These are phyloP conservation scores for Cocos nucifera DNA, from an alignment of 176 grass and related monocot genomes.

Conservation along the genomic window DNA sequence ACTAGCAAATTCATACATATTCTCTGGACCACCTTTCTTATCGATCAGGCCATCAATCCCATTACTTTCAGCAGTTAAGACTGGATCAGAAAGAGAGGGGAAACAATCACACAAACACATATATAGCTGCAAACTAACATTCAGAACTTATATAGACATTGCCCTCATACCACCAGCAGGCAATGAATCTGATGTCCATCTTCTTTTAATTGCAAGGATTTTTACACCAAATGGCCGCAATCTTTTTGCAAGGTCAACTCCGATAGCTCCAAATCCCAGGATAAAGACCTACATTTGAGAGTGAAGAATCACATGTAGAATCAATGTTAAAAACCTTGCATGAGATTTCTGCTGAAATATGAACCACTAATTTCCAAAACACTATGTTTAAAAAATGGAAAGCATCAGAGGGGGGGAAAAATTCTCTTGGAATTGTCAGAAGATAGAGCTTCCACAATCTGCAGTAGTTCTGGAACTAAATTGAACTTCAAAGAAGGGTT, in stretches of 20 bases:
- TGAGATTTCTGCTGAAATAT: too few species aligned
- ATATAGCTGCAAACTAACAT: background rate
- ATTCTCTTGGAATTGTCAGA: too few species aligned
- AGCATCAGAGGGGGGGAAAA: too few species aligned
- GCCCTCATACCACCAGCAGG: constrained; percentile 32
- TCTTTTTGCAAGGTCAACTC: constrained; percentile 68
- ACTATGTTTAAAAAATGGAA: too few species aligned
- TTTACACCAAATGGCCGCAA: constrained; percentile 84
- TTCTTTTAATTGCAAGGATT: constrained; percentile 81
- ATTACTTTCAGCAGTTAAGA: constrained; percentile 19
- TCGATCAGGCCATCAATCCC: constrained; percentile 57
- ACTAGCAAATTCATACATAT: constrained; percentile 63
- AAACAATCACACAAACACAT: constrained; percentile 1
- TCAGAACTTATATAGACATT: constrained; percentile 5
- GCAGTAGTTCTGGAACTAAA: too few species aligned
- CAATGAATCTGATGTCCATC: constrained; percentile 51
- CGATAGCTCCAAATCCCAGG: constrained; percentile 89
- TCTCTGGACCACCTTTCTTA: constrained; percentile 58
- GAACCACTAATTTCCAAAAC: too few species aligned
- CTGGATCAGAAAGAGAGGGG: constrained; percentile 19
- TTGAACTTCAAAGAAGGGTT: too few species aligned
- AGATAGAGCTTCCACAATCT: too few species aligned
- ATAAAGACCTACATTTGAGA: constrained; percentile 58
- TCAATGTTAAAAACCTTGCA: too few species aligned
- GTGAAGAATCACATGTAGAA: background rate